phyloP scores from a whole-genome alignment of 139 green algal species.

The Chlorella sorokiniana region DNA sequence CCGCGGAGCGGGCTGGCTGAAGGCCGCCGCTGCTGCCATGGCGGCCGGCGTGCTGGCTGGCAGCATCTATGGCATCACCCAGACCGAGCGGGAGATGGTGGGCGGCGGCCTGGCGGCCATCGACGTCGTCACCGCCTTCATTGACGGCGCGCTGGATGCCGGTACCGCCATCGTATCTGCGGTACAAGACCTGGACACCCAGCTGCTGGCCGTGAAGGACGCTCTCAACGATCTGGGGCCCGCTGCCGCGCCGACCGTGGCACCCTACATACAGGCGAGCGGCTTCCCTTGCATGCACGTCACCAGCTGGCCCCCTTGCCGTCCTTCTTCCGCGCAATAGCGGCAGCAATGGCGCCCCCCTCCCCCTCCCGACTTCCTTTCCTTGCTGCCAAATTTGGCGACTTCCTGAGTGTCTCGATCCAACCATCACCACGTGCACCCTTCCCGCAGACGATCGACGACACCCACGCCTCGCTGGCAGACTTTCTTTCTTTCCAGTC shows the following conservation, averaged over 20 bases:
- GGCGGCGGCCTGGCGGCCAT: background rate
- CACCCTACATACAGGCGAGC: background rate
- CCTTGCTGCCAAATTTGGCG: too few relatives aligned
- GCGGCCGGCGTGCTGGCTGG: background rate
- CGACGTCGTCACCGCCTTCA: background rate
- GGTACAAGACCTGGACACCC: background rate
- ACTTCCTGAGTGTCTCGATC: background rate
- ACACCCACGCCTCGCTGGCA: background rate
- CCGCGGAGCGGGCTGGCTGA: background rate
- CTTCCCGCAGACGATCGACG: conserved; percentile 2
- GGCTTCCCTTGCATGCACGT: background rate
- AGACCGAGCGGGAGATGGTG: background rate
- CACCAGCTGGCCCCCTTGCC: too few relatives aligned
- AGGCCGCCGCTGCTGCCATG: background rate
- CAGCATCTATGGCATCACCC: conserved; percentile 2
- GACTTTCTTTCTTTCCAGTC: background rate
- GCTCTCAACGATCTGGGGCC: background rate
- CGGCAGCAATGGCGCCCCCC: too few relatives aligned
- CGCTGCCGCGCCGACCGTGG: background rate
- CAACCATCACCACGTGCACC: background rate
- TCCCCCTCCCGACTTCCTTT: too few relatives aligned
- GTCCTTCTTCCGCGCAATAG: too few relatives aligned
- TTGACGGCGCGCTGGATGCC: background rate
- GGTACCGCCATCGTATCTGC: background rate
- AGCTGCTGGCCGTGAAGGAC: background rate